Percentiles rank a stretch among this genome's conserved stretches.
Conservation (phyloP, 257 asterid genomes). For the Solanum dulcamara region DNA sequence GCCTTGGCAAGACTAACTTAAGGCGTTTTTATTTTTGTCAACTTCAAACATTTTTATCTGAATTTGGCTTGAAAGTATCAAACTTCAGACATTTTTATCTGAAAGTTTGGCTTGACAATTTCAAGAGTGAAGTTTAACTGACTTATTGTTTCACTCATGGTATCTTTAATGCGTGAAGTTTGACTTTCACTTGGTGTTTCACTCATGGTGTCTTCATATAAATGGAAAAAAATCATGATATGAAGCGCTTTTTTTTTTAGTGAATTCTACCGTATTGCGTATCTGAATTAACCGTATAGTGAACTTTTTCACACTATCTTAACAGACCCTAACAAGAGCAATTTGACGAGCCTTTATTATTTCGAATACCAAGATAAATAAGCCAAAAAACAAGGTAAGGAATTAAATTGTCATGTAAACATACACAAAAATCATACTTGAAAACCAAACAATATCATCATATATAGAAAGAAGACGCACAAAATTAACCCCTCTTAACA, state of each 20-base stretch:
- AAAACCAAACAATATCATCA: not conserved
- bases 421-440: not conserved
- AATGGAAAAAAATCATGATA: not conserved
- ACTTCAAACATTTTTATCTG: no score
- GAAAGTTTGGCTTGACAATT: not conserved
- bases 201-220: no score
- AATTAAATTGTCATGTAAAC: not conserved
- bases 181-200: not conserved
- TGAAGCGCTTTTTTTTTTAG: not conserved
- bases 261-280: not conserved
- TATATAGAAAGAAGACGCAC: not conserved
- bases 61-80: not conserved
- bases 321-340: not conserved
- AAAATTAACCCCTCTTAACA: conserved; percentile 58
- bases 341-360: not conserved
- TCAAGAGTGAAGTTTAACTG: not conserved
- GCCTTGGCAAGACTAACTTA: not conserved
- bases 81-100: no score
- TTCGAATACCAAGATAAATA: not conserved
- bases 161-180: not conserved
- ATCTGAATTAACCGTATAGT: not conserved
- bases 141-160: not conserved
- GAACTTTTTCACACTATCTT: not conserved
- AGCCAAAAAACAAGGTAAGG: not conserved
- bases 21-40: no score